A percentile compares a stretch with the other conserved stretches of the same genome.
These are phyloP conservation scores for Torulaspora quercuum DNA, from an alignment of 805 yeast genomes.

Conservation along the genomic window DNA sequence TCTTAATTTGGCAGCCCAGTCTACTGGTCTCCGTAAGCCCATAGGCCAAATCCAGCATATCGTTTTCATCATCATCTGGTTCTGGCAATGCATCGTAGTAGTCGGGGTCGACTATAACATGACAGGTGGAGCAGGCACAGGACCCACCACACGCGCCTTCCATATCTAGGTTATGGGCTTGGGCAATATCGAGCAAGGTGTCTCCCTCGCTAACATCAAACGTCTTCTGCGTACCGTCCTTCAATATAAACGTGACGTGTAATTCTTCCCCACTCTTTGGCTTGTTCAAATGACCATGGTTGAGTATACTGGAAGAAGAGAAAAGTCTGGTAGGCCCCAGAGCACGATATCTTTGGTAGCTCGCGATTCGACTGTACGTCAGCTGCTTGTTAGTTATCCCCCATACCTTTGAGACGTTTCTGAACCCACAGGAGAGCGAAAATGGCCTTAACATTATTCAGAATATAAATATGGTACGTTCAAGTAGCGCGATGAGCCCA, in stretches of 20 bases:
- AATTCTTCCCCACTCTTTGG: slow-evolving; percentile 93
- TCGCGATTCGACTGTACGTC: slow-evolving; percentile 1
- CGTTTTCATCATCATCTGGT: slow-evolving; percentile 97
- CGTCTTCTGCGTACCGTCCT: slow-evolving; percentile 80
- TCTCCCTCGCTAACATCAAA: slow-evolving; percentile 92
- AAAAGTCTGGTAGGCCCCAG: slow-evolving; percentile 7
- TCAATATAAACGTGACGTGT: slow-evolving; percentile 82
- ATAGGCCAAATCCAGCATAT: slow-evolving; percentile 95
- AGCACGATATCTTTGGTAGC: neutral
- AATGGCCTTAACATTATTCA: slow-evolving; percentile 6
- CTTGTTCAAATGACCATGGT: slow-evolving; percentile 83
- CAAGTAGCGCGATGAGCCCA: no score
- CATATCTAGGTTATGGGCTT: slow-evolving; percentile 89
- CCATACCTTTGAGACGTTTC: slow-evolving; percentile 4
- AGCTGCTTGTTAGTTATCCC: slow-evolving; percentile 1
- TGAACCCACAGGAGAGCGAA: slow-evolving; percentile 4
- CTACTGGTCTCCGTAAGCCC: slow-evolving; percentile 96
- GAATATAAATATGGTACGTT: no score
- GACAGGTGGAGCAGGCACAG: slow-evolving; percentile 98
- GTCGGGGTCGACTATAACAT: slow-evolving; percentile 93
- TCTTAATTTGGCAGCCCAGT: slow-evolving; percentile 87
- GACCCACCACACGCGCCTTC: slow-evolving; percentile 99
- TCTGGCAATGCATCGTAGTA: slow-evolving; percentile 88
- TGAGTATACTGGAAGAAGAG: slow-evolving; percentile 25
- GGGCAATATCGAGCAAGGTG: slow-evolving; percentile 87